These are phyloP conservation scores for Fraxinus nigra DNA, from an alignment of 305 asterid genomes.

Conservation along the genomic window DNA sequence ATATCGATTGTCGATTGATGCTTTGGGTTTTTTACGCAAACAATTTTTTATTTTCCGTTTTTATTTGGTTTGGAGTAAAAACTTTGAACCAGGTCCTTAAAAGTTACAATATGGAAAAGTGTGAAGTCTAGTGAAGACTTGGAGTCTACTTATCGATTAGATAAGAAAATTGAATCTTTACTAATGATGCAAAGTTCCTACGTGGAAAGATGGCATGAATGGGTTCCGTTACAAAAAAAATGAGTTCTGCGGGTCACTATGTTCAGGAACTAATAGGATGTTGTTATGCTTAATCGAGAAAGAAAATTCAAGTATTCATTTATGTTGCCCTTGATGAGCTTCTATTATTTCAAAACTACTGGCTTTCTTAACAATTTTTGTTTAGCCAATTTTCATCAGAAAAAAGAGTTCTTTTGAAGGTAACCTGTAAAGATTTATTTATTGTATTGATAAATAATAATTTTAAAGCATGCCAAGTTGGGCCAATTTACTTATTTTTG, in stretches of 20 bases:
- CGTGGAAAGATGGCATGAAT: not conserved
- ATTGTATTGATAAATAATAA: not conserved
- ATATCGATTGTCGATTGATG: not conserved
- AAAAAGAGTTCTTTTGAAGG: not conserved
- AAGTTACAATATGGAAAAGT: not conserved
- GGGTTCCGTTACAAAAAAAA: not conserved
- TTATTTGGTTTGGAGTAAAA: not conserved
- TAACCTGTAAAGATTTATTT: not conserved
- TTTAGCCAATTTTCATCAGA: not conserved
- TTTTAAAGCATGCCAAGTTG: not conserved
- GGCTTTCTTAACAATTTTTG: not conserved
- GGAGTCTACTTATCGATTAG: not conserved
- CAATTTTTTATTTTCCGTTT: not conserved
- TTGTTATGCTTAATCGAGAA: not conserved
- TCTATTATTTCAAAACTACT: not conserved
- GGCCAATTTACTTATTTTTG: not conserved
- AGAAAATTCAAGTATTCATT: not conserved
- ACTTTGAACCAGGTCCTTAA: not conserved
- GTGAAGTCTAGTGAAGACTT: not conserved
- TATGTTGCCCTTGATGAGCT: not conserved
- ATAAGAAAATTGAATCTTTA: not conserved
- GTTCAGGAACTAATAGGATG: not conserved
- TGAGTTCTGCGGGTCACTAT: not conserved
- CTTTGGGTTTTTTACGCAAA: not conserved
- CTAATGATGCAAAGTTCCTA: not conserved